Percentiles rank a stretch among this genome's conserved stretches.
Conservation (phyloP, 148 eudicot genomes). For the Dianthus caryophyllus region DNA sequence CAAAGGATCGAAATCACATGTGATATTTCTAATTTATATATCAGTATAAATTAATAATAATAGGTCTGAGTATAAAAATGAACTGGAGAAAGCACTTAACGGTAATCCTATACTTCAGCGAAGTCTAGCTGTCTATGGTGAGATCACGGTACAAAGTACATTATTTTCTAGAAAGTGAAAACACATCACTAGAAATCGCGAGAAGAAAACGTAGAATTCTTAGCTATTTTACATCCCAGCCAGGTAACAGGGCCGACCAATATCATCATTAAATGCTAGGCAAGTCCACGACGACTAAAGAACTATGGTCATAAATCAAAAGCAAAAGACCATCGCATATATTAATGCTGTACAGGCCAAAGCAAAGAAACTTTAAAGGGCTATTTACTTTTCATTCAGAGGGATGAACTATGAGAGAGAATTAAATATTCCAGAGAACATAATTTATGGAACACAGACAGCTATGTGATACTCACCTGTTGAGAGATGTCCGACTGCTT, state of each 20-base stretch:
- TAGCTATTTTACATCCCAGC: no score
- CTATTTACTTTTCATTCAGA: neutral
- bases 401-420: neutral
- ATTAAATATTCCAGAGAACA: neutral
- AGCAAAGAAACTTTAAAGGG: neutral
- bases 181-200: neutral
- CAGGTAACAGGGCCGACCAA: no score
- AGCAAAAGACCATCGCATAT: neutral
- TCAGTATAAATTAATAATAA: neutral
- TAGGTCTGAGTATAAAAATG: neutral
- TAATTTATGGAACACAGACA: neutral
- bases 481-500: conserved; percentile 76
- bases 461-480: conserved; percentile 52
- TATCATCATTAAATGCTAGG: neutral
- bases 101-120: neutral
- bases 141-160: neutral
- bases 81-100: neutral
- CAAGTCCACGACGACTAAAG: neutral
- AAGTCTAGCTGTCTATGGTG: neutral
- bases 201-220: neutral
- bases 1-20: no score
- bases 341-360: neutral
- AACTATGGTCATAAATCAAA: neutral
- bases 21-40: neutral
- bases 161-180: no score